These are phyloP conservation scores for Coemansia sp. DNA, from an alignment of 192 early-diverging fungal species.

Conservation along the genomic window DNA sequence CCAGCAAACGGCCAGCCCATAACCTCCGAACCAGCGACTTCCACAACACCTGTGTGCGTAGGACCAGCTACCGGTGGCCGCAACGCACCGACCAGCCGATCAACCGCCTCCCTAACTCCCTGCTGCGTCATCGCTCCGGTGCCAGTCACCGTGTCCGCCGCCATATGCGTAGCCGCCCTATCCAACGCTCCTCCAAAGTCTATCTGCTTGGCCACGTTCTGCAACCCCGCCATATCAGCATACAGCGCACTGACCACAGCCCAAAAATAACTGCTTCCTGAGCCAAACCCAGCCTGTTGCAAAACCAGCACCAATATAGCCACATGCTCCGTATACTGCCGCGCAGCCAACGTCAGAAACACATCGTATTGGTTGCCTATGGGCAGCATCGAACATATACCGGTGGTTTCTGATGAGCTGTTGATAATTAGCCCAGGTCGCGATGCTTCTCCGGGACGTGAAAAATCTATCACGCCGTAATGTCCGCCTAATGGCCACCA, in stretches of 20 bases:
- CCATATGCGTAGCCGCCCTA: not conserved
- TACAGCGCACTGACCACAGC: slow-evolving; percentile 25
- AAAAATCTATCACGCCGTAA: slow-evolving; percentile 29
- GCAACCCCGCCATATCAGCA: slow-evolving; percentile 17
- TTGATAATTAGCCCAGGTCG: slow-evolving; percentile 24
- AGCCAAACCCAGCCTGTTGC: slow-evolving; percentile 29
- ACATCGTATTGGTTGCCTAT: slow-evolving; percentile 20
- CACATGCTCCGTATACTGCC: slow-evolving; percentile 38
- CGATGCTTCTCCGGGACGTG: not conserved
- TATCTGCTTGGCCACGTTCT: slow-evolving; percentile 13
- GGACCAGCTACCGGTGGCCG: slow-evolving; percentile 11
- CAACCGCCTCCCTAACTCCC: not conserved
- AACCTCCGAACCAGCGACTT: not conserved
- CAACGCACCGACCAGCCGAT: slow-evolving; percentile 18
- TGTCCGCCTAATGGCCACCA: slow-evolving; percentile 55
- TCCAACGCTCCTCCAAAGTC: slow-evolving; percentile 25
- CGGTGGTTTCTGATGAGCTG: slow-evolving; percentile 22
- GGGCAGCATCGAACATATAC: slow-evolving; percentile 23
- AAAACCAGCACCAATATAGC: slow-evolving; percentile 22
- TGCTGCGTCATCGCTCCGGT: not conserved
- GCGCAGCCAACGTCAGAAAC: slow-evolving; percentile 35
- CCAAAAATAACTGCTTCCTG: slow-evolving; percentile 40
- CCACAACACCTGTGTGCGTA: not conserved
- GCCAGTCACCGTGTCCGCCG: not conserved
- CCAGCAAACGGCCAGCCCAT: slow-evolving; percentile 26